Evolutionary conservation across 495 filamentous ascomycete genomes (phyloP).

Genomic region (Astrocystis sublimbata): DNA sequence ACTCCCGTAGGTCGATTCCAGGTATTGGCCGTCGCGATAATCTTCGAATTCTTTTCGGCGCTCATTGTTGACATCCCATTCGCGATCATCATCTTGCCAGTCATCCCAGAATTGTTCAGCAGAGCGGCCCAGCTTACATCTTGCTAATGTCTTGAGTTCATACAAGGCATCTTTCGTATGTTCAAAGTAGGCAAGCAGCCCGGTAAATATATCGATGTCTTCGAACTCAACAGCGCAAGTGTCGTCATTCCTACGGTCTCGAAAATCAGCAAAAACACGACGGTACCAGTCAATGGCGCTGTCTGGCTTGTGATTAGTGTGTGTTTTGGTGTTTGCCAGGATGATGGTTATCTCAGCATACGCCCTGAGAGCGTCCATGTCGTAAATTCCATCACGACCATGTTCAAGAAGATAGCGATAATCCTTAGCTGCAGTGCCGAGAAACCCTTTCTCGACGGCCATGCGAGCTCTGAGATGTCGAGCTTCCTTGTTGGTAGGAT

Average conservation of each 20-base stretch:
- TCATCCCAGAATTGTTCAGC: conserved; percentile 79
- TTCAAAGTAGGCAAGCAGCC: conserved; percentile 67
- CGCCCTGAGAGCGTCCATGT: conserved; percentile 31
- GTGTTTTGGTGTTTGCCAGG: conserved; percentile 26
- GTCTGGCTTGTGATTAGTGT: conserved; percentile 29
- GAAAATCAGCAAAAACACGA: conserved; percentile 56
- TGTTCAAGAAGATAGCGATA: conserved; percentile 28
- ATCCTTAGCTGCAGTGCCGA: conserved; percentile 27
- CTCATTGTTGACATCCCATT: conserved; percentile 80
- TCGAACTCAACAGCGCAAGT: conserved; percentile 70
- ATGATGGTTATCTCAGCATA: conserved; percentile 29
- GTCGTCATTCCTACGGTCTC: conserved; percentile 42
- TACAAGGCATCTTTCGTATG: conserved; percentile 63
- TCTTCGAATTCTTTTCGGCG: conserved; percentile 62
- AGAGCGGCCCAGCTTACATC: conserved; percentile 79
- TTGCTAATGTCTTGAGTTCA: conserved; percentile 66
- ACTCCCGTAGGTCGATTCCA: conserved; percentile 64
- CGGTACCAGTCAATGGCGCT: conserved; percentile 63
- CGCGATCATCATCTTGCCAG: conserved; percentile 76
- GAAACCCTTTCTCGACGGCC: conserved; percentile 55
- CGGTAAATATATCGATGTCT: conserved; percentile 79
- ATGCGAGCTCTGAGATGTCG: conserved; percentile 62
- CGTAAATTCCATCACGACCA: conserved; percentile 14
- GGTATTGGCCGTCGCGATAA: conserved; percentile 55
- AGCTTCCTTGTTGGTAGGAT: conserved; percentile 57